phyloP scores from a whole-genome alignment of 2,329 filamentous ascomycete species.

The Esteya vermicola region DNA sequence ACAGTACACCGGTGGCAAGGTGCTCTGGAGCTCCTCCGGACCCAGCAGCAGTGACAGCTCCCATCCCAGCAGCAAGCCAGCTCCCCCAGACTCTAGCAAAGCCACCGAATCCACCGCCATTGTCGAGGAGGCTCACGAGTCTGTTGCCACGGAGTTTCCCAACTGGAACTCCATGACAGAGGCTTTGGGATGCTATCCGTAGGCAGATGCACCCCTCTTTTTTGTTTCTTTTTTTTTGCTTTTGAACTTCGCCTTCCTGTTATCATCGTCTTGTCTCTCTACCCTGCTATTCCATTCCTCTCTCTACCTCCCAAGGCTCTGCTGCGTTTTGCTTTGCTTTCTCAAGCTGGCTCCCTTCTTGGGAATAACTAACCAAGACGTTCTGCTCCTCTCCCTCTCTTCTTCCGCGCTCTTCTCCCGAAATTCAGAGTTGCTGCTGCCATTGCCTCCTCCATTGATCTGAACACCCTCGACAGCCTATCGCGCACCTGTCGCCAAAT shows the following conservation, averaged over 20 bases:
- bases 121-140: slow-evolving; percentile 12
- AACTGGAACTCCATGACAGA: slow-evolving; percentile 46
- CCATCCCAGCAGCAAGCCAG: background rate
- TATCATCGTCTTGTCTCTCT: too few relatives aligned
- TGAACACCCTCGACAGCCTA: slow-evolving; percentile 75
- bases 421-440: slow-evolving; percentile 61
- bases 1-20: slow-evolving; percentile 11
- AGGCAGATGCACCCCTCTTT: slow-evolving; percentile 26
- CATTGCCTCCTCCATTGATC: slow-evolving; percentile 64
- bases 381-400: too few relatives aligned
- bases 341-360: background rate
- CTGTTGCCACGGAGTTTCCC: slow-evolving; percentile 24
- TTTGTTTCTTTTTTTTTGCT: slow-evolving; percentile 8
- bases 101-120: background rate
- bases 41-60: background rate
- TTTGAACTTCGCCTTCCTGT: too few relatives aligned
- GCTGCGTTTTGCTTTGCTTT: too few relatives aligned
- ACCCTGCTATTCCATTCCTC: too few relatives aligned
- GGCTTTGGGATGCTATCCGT: slow-evolving; percentile 56
- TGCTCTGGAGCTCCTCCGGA: slow-evolving; percentile 11
- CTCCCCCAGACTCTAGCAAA: background rate
- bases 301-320: too few relatives aligned
- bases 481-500: slow-evolving; percentile 71
- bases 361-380: slow-evolving; percentile 9
- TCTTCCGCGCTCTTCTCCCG: slow-evolving; percentile 1